Evolutionary conservation across 176 grass and related monocot genomes (phyloP).

Genomic region (Melocanna baccifera): DNA sequence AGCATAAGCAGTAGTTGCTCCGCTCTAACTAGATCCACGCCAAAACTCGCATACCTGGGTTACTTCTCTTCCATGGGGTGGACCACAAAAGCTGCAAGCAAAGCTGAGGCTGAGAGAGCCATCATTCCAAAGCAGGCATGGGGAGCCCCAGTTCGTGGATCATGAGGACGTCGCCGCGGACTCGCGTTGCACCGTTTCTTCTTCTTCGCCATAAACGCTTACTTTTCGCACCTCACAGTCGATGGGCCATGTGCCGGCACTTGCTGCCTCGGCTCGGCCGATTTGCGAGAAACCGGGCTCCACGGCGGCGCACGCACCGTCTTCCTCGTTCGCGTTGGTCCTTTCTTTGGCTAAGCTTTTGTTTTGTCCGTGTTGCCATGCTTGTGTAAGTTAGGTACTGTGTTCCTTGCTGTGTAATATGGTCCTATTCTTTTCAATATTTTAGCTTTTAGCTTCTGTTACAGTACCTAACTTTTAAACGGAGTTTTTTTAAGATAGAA

Average conservation of each 20-base stretch:
- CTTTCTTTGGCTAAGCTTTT: neutral
- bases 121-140: neutral
- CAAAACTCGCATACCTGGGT: conserved; percentile 11
- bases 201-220: neutral
- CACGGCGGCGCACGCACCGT: neutral
- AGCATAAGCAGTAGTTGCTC: neutral
- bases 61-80: conserved; percentile 4
- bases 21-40: neutral
- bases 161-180: neutral
- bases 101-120: neutral
- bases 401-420: neutral
- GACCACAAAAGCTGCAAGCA: neutral
- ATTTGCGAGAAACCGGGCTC: neutral
- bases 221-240: neutral
- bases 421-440: too few relatives aligned
- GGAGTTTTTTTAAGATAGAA: too few relatives aligned
- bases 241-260: neutral
- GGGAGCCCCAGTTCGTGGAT: neutral
- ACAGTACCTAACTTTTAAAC: too few relatives aligned
- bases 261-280: neutral
- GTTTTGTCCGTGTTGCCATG: neutral
- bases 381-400: neutral
- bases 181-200: neutral
- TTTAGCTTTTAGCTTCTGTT: too few relatives aligned
- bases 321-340: too few relatives aligned